Percentiles rank a stretch among this genome's conserved stretches.
phyloP scores from a whole-genome alignment of 352 stramenopile genomes.

The Phytophthora parvispora region DNA sequence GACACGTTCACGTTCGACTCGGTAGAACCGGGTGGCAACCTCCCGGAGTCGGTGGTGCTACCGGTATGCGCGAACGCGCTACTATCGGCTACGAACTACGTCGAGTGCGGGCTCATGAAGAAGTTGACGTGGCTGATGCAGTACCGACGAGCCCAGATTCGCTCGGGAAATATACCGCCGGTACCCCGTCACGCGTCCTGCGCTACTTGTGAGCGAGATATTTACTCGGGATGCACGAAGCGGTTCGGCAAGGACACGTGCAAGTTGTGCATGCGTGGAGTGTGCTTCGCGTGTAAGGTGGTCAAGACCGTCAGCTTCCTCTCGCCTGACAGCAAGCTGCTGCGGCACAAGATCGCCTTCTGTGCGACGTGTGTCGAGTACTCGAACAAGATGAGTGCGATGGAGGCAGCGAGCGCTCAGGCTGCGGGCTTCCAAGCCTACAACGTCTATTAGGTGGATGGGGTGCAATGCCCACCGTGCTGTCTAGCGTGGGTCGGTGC shows the following conservation, averaged over 20 bases:
- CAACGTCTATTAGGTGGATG: conserved; percentile 19
- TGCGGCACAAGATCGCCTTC: conserved; percentile 46
- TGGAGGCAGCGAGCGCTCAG: conserved; percentile 33
- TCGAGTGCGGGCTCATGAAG: conserved; percentile 46
- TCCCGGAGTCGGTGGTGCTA: conserved; percentile 31
- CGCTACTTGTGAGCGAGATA: conserved; percentile 27
- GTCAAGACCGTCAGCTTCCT: conserved; percentile 46
- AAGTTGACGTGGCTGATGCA: conserved; percentile 47
- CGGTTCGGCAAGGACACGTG: conserved; percentile 33
- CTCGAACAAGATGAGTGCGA: conserved; percentile 40
- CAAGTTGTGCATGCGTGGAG: conserved; percentile 37
- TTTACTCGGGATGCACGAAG: background rate
- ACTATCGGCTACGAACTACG: conserved; percentile 47
- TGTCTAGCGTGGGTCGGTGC: background rate
- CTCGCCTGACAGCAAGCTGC: conserved; percentile 29
- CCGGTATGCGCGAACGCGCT: conserved; percentile 34
- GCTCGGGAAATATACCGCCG: conserved; percentile 1
- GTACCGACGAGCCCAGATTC: conserved; percentile 28
- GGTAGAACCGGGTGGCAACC: conserved; percentile 35
- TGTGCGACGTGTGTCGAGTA: conserved; percentile 49
- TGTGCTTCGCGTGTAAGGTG: conserved; percentile 43
- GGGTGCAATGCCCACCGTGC: background rate
- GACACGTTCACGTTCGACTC: conserved; percentile 47
- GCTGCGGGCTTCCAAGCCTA: conserved; percentile 43
- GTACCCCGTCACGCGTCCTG: conserved; percentile 26